These are phyloP conservation scores for Diaporthe australafricana DNA, from an alignment of 2,329 filamentous ascomycete genomes.

Conservation along the genomic window DNA sequence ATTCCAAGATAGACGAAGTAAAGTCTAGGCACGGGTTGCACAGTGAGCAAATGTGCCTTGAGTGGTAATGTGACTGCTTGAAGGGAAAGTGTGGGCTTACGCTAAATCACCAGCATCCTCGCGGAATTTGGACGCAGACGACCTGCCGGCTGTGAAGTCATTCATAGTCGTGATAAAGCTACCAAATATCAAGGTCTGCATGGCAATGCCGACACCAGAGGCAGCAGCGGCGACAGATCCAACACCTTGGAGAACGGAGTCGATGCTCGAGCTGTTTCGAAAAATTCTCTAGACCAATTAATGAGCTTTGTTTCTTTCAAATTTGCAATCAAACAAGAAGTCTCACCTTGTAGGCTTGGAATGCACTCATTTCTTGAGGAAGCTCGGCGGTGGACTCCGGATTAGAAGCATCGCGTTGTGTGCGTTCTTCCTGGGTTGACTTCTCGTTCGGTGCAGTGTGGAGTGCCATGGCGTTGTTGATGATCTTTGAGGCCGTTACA, in stretches of 20 bases:
- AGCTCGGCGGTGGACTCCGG: neutral
- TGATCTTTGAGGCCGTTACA: neutral
- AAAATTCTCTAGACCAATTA: neutral
- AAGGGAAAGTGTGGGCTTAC: neutral
- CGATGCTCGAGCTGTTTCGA: neutral
- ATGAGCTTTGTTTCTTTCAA: too few relatives aligned
- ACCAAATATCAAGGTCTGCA: slow-evolving; percentile 5
- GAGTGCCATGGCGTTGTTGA: neutral
- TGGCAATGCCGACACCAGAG: neutral
- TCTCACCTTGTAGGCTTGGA: slow-evolving; percentile 3
- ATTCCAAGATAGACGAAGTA: slow-evolving; percentile 6
- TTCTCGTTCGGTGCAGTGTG: neutral
- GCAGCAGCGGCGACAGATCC: neutral
- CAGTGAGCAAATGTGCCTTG: too few relatives aligned
- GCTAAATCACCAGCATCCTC: neutral
- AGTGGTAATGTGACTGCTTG: neutral
- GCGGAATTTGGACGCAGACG: neutral
- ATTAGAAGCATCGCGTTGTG: neutral
- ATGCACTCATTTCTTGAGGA: neutral
- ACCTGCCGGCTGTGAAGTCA: neutral
- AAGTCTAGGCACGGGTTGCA: neutral
- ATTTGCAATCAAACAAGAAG: neutral
- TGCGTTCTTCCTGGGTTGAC: neutral
- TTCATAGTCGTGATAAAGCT: slow-evolving; percentile 15
- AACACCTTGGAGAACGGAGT: neutral